Base-by-base conservation (phyloP, 257 asterid genomes). In the Gentiana macrophylla region DNA sequence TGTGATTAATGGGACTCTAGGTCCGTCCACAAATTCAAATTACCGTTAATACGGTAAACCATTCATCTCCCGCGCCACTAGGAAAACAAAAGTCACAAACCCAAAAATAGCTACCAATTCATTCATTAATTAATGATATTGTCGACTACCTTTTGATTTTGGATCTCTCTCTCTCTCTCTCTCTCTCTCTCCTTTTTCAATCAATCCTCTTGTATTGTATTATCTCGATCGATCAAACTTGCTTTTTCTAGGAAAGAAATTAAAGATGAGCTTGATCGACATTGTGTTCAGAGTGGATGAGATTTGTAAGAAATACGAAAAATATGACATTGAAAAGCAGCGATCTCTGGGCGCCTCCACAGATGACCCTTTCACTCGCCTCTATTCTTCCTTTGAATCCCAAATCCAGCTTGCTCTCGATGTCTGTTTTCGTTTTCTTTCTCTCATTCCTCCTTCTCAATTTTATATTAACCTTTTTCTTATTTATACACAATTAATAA, bases 321-420 rank as follows among this genome's bases (percentile, higher is more conserved):
- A 81, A 70, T 91, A 87, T 63, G 98, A 87, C 11, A 66, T 86
- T 32, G 95, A 86, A 11, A 83, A 83, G 77, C 94, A 74, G 74
- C 75, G 81, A 9, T 24, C 68, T 0, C 33, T 37, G 46, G 66
- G 63, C 8, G 78, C 71, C 69, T 72, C 79, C 63, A 60, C 84
- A 12, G 70, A 71, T 60, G 98, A 91, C 56, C 88, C 93, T 63
- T 91, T 91, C 53, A 83, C 81, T 51, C 80, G 85, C 57, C 89
- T 84, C 57, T 91, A 77, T 57, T 12, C 87, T 37, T 67, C 83
- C 1, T 74, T 87, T 13, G 96, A 84, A 32, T 67, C 86, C 32
- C 96, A 84, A 68, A 80, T 87, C 53, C 82, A 87, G 2, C 72
- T 77, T 57, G 80, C 87, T 56, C 62, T 76, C 66, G 70, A 47